phyloP scores from a whole-genome alignment of 345 rosid species.

The Corchorus capsularis region DNA sequence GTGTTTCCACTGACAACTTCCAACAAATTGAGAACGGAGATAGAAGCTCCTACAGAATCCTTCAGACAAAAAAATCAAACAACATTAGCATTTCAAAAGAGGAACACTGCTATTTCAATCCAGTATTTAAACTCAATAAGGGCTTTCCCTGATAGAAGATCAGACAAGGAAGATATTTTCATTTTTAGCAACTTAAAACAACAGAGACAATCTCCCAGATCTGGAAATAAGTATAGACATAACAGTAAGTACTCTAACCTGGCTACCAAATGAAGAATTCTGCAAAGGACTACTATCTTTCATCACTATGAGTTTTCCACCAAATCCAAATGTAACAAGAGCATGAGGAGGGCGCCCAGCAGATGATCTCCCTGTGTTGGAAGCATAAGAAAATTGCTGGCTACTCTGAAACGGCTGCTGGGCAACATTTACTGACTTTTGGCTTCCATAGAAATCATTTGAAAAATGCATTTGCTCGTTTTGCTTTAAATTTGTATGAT shows the following conservation, averaged over 20 bases:
- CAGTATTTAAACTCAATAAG: not conserved
- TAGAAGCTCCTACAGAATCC: conserved; percentile 57
- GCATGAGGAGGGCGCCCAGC: conserved; percentile 98
- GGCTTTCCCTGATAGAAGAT: not conserved
- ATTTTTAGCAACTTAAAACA: not conserved
- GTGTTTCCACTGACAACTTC: conserved; percentile 60
- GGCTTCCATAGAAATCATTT: conserved; percentile 52
- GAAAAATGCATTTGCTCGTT: conserved; percentile 50
- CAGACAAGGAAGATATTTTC: not conserved
- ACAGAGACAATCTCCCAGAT: conserved; percentile 2
- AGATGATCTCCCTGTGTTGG: conserved; percentile 65
- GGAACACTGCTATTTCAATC: not conserved
- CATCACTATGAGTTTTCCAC: conserved; percentile 87
- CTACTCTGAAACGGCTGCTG: conserved; percentile 58
- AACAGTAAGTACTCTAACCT: conserved; percentile 55
- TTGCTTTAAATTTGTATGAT: conserved; percentile 49
- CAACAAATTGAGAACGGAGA: conserved; percentile 73
- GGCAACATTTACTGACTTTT: conserved; percentile 39
- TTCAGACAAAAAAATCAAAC: conserved; percentile 38
- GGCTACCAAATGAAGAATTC: conserved; percentile 59
- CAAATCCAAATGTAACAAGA: conserved; percentile 90
- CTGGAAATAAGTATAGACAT: conserved; percentile 8
- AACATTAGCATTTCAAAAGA: conserved; percentile 28
- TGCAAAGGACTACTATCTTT: conserved; percentile 53
- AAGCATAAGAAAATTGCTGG: conserved; percentile 61